A percentile compares a stretch with the other conserved stretches of the same genome.
phyloP scores from a whole-genome alignment of 257 asterid species.

The Rehmannia glutinosa region DNA sequence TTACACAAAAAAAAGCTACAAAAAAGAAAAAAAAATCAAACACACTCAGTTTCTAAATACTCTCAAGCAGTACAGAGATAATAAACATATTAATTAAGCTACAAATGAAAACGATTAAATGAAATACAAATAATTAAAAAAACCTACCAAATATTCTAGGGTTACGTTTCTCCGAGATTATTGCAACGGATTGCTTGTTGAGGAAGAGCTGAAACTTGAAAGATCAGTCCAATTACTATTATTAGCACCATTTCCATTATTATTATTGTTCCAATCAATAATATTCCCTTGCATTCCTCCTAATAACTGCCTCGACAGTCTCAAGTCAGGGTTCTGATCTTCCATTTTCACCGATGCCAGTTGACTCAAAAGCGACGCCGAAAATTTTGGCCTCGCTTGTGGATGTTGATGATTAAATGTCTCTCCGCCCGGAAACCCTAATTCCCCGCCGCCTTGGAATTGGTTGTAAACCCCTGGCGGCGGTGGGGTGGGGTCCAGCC shows the following conservation, averaged over 20 bases:
- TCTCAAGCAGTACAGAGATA: conserved; percentile 9
- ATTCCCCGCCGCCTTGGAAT: conserved; percentile 33
- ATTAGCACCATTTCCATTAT: conserved; percentile 11
- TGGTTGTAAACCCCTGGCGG: conserved; percentile 38
- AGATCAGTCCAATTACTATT: conserved; percentile 52
- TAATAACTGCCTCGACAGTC: conserved; percentile 43
- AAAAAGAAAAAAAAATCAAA: conserved; percentile 17
- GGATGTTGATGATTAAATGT: not conserved
- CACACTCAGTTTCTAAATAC: conserved; percentile 16
- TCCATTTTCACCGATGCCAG: conserved; percentile 69
- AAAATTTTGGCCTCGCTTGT: conserved; percentile 33
- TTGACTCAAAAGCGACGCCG: conserved; percentile 47
- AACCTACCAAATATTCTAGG: conserved; percentile 39
- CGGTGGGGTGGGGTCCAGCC: conserved; percentile 22
- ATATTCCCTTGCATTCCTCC: conserved; percentile 44
- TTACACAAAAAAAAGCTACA: not conserved
- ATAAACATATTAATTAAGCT: too few relatives aligned
- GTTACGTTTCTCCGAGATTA: conserved; percentile 26
- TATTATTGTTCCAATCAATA: conserved; percentile 1
- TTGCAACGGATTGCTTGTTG: conserved; percentile 49
- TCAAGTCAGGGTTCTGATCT: conserved; percentile 34
- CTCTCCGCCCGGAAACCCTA: conserved; percentile 35
- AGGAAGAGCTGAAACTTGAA: conserved; percentile 65
- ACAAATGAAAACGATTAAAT: conserved; percentile 8
- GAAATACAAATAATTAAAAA: not conserved